Evolutionary conservation across 2,329 filamentous ascomycete species (phyloP).

Genomic region (Alternaria brassicae): DNA sequence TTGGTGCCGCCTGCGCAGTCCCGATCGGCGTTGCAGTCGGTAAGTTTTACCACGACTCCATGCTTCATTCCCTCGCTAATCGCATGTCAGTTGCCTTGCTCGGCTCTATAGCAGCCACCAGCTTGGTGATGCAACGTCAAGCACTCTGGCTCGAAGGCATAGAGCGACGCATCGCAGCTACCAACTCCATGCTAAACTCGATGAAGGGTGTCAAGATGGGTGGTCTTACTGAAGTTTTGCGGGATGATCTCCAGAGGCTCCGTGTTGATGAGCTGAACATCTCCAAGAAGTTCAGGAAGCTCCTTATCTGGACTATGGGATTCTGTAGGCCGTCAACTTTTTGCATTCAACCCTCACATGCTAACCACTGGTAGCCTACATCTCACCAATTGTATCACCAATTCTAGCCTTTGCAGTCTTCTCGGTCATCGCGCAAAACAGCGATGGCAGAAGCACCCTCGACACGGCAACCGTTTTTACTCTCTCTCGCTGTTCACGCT

Average conservation of each 20-base stretch:
- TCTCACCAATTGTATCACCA: conserved; percentile 49
- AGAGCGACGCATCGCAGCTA: conserved; percentile 54
- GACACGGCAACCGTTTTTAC: conserved; percentile 56
- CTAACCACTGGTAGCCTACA: conserved; percentile 34
- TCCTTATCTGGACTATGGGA: conserved; percentile 48
- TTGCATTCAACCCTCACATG: background rate
- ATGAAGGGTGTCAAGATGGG: conserved; percentile 59
- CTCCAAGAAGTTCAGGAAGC: conserved; percentile 45
- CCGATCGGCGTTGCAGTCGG: conserved; percentile 56
- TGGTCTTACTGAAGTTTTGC: conserved; percentile 44
- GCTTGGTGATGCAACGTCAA: conserved; percentile 44
- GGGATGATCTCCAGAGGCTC: conserved; percentile 40
- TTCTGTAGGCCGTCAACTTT: conserved; percentile 32
- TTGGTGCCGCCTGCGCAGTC: conserved; percentile 58
- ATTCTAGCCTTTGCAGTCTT: conserved; percentile 57
- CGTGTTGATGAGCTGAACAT: conserved; percentile 46
- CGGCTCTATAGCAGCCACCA: conserved; percentile 40
- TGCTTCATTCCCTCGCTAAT: conserved; percentile 1
- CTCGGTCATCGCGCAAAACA: conserved; percentile 50
- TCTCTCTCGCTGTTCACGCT: conserved; percentile 57
- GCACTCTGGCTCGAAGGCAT: conserved; percentile 55
- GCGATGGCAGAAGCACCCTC: conserved; percentile 41
- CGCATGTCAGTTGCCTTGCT: conserved; percentile 25
- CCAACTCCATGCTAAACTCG: conserved; percentile 52
- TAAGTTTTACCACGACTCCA: conserved; percentile 17